A percentile compares a stretch with the other conserved stretches of the same genome.
These are phyloP conservation scores for Parasitella parasitica DNA, from an alignment of 371 early-diverging fungal species.

Conservation along the genomic window DNA sequence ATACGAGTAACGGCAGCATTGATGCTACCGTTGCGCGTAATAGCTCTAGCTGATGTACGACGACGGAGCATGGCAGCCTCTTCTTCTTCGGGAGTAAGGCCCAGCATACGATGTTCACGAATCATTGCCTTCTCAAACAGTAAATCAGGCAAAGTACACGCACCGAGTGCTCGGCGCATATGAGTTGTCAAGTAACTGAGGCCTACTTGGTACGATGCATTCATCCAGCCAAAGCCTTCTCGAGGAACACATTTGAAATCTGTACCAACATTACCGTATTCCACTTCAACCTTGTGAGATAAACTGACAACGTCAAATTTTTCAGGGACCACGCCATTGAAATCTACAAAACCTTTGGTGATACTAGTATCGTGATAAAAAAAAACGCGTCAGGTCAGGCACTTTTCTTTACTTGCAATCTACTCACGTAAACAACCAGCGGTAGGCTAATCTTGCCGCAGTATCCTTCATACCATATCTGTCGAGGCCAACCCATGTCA, in stretches of 20 bases:
- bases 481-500: constrained; percentile 91
- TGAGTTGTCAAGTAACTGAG: constrained; percentile 72
- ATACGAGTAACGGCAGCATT: constrained; percentile 28
- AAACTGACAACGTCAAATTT: constrained; percentile 94
- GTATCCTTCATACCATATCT: constrained; percentile 81
- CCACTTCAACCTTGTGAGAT: constrained; percentile 91
- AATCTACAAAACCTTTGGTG: constrained; percentile 93
- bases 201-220: constrained; percentile 89
- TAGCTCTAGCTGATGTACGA: constrained; percentile 19
- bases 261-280: constrained; percentile 94
- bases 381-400: not conserved
- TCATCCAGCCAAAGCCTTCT: constrained; percentile 99
- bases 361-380: constrained; percentile 45
- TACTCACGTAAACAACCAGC: constrained; percentile 90
- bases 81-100: constrained; percentile 25
- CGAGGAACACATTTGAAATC: constrained; percentile 93
- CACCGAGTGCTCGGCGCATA: constrained; percentile 84
- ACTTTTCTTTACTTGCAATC: not conserved
- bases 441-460: constrained; percentile 84
- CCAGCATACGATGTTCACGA: constrained; percentile 34
- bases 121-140: constrained; percentile 55
- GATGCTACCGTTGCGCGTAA: constrained; percentile 27
- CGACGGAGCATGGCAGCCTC: constrained; percentile 18
- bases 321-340: constrained; percentile 96
- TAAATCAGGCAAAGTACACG: constrained; percentile 76